Conservation (phyloP, 2,329 filamentous ascomycete genomes). For the Oidium heveae region DNA sequence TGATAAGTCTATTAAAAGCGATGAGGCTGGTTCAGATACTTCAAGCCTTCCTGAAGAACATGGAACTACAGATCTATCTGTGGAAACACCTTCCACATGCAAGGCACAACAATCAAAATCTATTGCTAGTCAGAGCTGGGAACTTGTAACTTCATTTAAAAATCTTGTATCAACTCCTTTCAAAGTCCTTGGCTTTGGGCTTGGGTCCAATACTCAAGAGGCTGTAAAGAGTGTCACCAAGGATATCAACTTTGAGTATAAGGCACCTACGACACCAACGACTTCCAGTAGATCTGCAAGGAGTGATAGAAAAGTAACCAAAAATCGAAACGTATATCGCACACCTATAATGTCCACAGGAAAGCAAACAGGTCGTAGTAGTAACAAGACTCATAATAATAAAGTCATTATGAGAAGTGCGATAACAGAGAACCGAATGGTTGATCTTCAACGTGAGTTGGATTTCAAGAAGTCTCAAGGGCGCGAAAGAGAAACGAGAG, state of each 20-base stretch:
- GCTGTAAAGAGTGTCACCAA: neutral
- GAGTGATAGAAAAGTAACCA: neutral
- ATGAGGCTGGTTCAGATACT: no score
- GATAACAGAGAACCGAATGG: neutral
- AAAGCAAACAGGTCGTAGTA: neutral
- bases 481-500: neutral
- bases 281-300: neutral
- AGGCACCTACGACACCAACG: neutral
- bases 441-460: neutral
- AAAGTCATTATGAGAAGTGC: neutral
- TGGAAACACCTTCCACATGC: neutral
- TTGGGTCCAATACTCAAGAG: neutral
- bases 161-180: constrained; percentile 1
- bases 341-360: neutral
- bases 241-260: neutral
- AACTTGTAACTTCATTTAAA: neutral
- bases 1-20: no score
- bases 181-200: neutral
- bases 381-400: neutral
- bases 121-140: neutral
- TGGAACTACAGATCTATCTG: no score
- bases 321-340: neutral
- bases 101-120: neutral
- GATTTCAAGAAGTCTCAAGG: neutral
- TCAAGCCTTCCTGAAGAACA: no score